Evolutionary conservation across 352 stramenopile species (phyloP), one percentile per base, ranked within the genome.

Genomic region (Phytophthora ohioensis): DNA sequence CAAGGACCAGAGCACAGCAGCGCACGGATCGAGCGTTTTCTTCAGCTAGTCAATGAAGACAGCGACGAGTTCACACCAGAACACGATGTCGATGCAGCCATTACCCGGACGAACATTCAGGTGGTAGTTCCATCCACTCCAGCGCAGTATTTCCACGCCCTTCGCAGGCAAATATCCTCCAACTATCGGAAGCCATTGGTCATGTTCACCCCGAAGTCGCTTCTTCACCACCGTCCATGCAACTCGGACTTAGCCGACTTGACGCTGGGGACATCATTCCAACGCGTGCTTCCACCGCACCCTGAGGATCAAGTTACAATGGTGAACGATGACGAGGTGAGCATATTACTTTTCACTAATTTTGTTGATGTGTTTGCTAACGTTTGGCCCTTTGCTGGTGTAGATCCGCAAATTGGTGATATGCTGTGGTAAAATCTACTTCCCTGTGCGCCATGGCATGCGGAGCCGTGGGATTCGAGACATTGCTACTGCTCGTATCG

Each of bases 81-180:
- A 17, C 57, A 69, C 5, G 73, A 84, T 47, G 54, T 70, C 1
- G 66, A 75, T 43, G 78, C 80, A 27, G 83, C 80, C 6, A 81
- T 87, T 62, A 80, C 78, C 54, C 74, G 77, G 35, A 76, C 76
- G 4, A 97, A 97, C 69, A 78, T 95, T 45, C 84, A 92, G 55
- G 86, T 96, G 15, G 69, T 91, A 35, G 88, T 88, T 54, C 84
- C 85, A 32, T 95, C 87, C 31, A 97, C 91, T 0, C 96, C 97
- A 0, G 97, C 97, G 4, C 97, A 99, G 77, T 99, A 99, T 71
- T 99, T 99, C 76, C 97, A 99, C 71, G 93, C 88, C 15, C 82
- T 99, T 55, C 91, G 97, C 8, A 83, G 97, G 34, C 89, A 96
- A 70, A 79, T 92, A n/a, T 57, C 67, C 30, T 84, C 76, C 38